Conservation (phyloP, 805 yeast species). For the Sugiyamaella marilandica region DNA sequence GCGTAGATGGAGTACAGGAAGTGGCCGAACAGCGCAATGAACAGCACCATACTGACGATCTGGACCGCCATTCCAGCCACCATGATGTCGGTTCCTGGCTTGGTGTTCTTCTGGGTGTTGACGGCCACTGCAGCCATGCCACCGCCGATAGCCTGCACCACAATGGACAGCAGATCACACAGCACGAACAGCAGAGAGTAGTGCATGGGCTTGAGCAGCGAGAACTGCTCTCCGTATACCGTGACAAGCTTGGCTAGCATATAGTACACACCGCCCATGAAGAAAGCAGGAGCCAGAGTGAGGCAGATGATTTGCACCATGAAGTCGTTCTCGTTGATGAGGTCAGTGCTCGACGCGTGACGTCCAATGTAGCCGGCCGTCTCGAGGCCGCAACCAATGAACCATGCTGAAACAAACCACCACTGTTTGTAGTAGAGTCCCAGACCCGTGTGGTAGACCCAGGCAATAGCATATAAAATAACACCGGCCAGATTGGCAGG, state of each 20-base stretch:
- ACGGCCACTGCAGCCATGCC: constrained; percentile 56
- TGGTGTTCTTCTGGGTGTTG: constrained; percentile 29
- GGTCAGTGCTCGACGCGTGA: constrained; percentile 40
- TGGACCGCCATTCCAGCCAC: constrained; percentile 76
- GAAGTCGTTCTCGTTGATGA: constrained; percentile 38
- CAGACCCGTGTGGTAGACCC: constrained; percentile 39
- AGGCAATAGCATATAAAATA: constrained; percentile 48
- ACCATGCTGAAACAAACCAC: constrained; percentile 62
- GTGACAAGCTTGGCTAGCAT: constrained; percentile 62
- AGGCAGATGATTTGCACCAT: constrained; percentile 62
- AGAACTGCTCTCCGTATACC: constrained; percentile 52
- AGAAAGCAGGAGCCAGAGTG: constrained; percentile 76
- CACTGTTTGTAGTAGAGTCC: constrained; percentile 48
- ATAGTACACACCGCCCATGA: constrained; percentile 80
- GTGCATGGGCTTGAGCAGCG: constrained; percentile 50
- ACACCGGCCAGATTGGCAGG: constrained; percentile 58
- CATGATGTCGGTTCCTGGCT: constrained; percentile 60
- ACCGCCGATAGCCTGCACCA: constrained; percentile 74
- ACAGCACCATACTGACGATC: constrained; percentile 62
- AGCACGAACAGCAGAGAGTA: constrained; percentile 61
- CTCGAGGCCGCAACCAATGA: constrained; percentile 55
- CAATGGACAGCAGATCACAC: constrained; percentile 60
- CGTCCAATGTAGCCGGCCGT: constrained; percentile 66
- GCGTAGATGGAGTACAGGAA: constrained; percentile 31
- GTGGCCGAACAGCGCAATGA: constrained; percentile 45